Base-by-base conservation (phyloP, 1,284 basidiomycete genomes). In the Boletellus deceptivus region DNA sequence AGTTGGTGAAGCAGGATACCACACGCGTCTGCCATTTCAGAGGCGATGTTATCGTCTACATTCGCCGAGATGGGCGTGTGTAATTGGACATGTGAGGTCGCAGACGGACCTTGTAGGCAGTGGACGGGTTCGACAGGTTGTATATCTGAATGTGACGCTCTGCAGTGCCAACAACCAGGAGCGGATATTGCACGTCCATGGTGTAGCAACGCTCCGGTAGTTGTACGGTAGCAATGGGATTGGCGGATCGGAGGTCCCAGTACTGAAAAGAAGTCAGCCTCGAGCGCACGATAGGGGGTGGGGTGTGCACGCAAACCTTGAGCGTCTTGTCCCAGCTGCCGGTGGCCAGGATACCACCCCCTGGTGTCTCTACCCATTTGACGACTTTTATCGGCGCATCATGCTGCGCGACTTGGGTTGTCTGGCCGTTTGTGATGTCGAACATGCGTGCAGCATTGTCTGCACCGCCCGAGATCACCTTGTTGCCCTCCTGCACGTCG, bases 121-220 rank as follows among this genome's bases (percentile, higher is more conserved):
- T 77, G 20, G 79, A 84, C 0, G 93, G 93, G 67, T 89, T 92
- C 49, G 81, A 81, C 55, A 97, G 78, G 68, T 97, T 90, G 75
- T 85, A 91, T 48, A 97, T 88, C 65, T 92, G 84, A 51, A 98
- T 85, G 66, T 94, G 86, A 29, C 92, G 81, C 59, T 94, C 93
- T 14, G 95, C 96, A 7, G 92, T 96, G n/a, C 90, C 96, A 33
- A 94, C 90, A 27, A 97, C 93, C 73, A 96, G 82, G n/a, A 94
- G 76, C 1, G 90, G 91, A 63, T 87, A 91, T 51, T 82, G 80
- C 14, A 89, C 83, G 61, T 96, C 92, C 75, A 93, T 84, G 13
- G 83, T 83, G 67, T 98, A 98, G 64, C 91, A 93, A 53, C 93
- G 80, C 59, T 98, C 95, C 1, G 91, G 89, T 16, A 98, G 79